Evolutionary conservation across 768 basidiomycete genomes (phyloP).

Genomic region (Gymnopilus junonius): DNA sequence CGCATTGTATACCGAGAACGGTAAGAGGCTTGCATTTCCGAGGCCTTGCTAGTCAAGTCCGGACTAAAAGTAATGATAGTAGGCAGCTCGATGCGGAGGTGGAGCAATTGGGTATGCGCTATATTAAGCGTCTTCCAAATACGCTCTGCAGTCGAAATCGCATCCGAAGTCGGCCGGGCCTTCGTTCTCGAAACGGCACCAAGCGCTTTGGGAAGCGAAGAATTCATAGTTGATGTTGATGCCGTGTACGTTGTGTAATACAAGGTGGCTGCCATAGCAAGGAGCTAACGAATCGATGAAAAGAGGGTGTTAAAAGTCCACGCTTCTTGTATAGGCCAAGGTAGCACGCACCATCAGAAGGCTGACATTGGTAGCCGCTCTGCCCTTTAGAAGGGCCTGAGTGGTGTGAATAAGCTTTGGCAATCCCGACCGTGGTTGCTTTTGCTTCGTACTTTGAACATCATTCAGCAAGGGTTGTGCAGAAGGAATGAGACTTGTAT

Average conservation of each 20-base stretch:
- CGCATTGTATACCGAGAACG: constrained; percentile 49
- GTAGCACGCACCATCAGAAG: constrained; percentile 66
- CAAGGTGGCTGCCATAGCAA: constrained; percentile 75
- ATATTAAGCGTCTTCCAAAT: constrained; percentile 86
- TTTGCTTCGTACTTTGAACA: constrained; percentile 36
- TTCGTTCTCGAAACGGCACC: constrained; percentile 38
- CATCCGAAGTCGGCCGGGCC: constrained; percentile 27
- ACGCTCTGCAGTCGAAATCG: constrained; percentile 57
- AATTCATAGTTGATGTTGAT: constrained; percentile 33
- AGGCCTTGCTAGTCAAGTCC: constrained; percentile 30
- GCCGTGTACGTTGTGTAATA: constrained; percentile 73
- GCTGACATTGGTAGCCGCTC: constrained; percentile 79
- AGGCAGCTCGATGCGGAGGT: constrained; percentile 82
- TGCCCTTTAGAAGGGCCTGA: constrained; percentile 60
- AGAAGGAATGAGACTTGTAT: constrained; percentile 56
- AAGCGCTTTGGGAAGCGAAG: constrained; percentile 32
- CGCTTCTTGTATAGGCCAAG: background rate
- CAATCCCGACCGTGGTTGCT: constrained; percentile 48
- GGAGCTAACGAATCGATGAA: constrained; percentile 49
- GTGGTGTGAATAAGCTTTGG: constrained; percentile 43
- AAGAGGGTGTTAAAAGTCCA: constrained; percentile 8
- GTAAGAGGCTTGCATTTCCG: constrained; percentile 19
- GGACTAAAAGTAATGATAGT: constrained; percentile 70
- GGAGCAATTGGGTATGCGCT: constrained; percentile 61
- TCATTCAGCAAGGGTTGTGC: constrained; percentile 34